Evolutionary conservation across 2,329 filamentous ascomycete genomes (phyloP).

Genomic region (Chalaropsis thielavioides): DNA sequence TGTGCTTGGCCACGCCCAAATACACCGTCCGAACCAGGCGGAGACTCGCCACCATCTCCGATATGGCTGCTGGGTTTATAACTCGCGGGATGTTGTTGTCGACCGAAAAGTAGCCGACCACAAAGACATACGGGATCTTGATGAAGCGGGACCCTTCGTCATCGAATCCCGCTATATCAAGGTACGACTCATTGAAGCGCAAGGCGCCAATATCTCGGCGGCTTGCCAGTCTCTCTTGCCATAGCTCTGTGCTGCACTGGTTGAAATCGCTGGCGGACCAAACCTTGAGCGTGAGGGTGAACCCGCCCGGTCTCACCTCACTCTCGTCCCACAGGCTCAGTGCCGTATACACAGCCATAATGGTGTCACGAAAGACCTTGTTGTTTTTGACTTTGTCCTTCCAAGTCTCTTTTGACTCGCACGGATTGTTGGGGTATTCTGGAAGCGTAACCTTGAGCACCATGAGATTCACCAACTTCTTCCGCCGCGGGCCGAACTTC

Average conservation of each 20-base stretch:
- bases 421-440: slow-evolving; percentile 12
- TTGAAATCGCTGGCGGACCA: slow-evolving; percentile 20
- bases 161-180: slow-evolving; percentile 46
- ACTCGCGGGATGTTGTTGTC: slow-evolving; percentile 18
- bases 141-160: slow-evolving; percentile 44
- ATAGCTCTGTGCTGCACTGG: slow-evolving; percentile 19
- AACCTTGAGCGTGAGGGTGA: slow-evolving; percentile 18
- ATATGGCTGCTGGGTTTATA: slow-evolving; percentile 19
- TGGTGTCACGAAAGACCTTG: slow-evolving; percentile 11
- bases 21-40: slow-evolving; percentile 17
- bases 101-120: slow-evolving; percentile 19
- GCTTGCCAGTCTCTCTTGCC: slow-evolving; percentile 20
- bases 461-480: slow-evolving; percentile 11
- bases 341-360: slow-evolving; percentile 13
- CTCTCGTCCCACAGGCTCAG: slow-evolving; percentile 19
- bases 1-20: slow-evolving; percentile 19
- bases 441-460: slow-evolving; percentile 15
- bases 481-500: slow-evolving; percentile 9
- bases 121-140: slow-evolving; percentile 38
- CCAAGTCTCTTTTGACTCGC: slow-evolving; percentile 17
- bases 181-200: slow-evolving; percentile 36
- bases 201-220: slow-evolving; percentile 20
- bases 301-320: slow-evolving; percentile 18
- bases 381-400: slow-evolving; percentile 17
- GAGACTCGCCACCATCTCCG: slow-evolving; percentile 20